These are phyloP conservation scores for Umbelopsis sp. DNA, from an alignment of 192 early-diverging fungal genomes.

Conservation along the genomic window DNA sequence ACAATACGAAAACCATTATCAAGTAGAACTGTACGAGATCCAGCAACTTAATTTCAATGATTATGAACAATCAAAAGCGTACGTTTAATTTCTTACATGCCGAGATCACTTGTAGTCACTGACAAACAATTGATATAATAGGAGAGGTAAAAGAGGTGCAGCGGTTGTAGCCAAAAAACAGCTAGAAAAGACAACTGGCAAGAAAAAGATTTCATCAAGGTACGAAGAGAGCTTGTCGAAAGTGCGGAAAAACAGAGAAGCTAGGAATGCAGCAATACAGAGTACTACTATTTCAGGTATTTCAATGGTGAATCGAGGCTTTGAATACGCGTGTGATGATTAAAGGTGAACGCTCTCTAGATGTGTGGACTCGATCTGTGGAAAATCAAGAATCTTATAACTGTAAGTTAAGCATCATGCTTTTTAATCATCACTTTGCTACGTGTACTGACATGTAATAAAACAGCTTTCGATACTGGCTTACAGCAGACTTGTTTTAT, in stretches of 20 bases:
- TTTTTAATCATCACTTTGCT: neutral
- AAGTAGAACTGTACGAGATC: constrained; percentile 48
- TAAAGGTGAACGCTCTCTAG: neutral
- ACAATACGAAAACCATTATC: constrained; percentile 51
- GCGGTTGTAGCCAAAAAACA: constrained; percentile 57
- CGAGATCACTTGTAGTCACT: neutral
- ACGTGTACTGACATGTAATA: constrained; percentile 5
- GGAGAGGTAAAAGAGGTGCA: constrained; percentile 54
- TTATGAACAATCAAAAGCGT: constrained; percentile 25
- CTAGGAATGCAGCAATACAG: constrained; percentile 30
- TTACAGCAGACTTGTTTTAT: constrained; percentile 62
- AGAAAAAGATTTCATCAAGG: constrained; percentile 32
- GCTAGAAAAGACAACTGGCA: constrained; percentile 36
- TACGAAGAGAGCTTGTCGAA: constrained; percentile 36
- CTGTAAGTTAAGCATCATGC: neutral
- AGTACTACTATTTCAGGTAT: constrained; percentile 4
- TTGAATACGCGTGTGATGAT: neutral
- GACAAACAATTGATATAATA: neutral
- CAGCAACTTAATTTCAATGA: constrained; percentile 30
- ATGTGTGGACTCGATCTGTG: neutral
- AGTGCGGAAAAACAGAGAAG: constrained; percentile 41
- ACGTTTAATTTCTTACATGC: neutral
- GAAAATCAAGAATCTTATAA: constrained; percentile 31
- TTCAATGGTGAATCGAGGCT: neutral
- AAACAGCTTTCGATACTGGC: constrained; percentile 31